Base-by-base conservation (phyloP, 169 alveolate genomes). In the Plasmodium vinckei region DNA sequence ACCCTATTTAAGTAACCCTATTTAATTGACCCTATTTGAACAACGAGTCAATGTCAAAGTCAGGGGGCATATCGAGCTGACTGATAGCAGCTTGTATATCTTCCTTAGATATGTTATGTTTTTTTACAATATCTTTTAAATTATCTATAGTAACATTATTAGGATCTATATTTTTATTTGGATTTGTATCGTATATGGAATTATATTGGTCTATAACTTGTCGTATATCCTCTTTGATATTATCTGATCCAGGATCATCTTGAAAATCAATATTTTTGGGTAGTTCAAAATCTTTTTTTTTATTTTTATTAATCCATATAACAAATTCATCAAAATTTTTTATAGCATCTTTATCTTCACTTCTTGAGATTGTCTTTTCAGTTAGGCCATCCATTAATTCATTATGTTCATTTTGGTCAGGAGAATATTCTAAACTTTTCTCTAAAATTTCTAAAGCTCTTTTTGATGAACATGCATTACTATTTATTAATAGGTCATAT, bases 401-500 rank as follows among this genome's bases (percentile, higher is more conserved):
- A n/a, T 82, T 60, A 19, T 82, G 21, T 51, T 27, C 47, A 46
- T 60, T 54, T 82, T 13, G 7, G 3, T 51, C 19, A 51, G 9
- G 9, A 2, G 5, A 12, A 51, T 82, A 67, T 53, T 67, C 65
- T 82, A 82, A 82, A 23, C 90, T 82, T 2, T 23, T 25, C 17
- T 82, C 82, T 17, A 82, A 49, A 46, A 82, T 82, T 7, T 27
- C 49, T 25, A 82, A 33, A 7, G 90, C 90, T 60, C 90, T 82
- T 61, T 82, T 82, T 10, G 90, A 21, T 10, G 90, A 82, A 13
- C 90, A 82, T 2, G 90, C 90, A 39, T 82, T 82, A 59, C 90
- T 82, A 82, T 82, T 82, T 67, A 82, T 67, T 68, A 82, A 47
- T 42, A 82, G 33, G n/a, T 82, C 82, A 33, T 82, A 82, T 70